These are phyloP conservation scores for Chenopodium formosanum DNA, from an alignment of 148 eudicot genomes.

Conservation along the genomic window DNA sequence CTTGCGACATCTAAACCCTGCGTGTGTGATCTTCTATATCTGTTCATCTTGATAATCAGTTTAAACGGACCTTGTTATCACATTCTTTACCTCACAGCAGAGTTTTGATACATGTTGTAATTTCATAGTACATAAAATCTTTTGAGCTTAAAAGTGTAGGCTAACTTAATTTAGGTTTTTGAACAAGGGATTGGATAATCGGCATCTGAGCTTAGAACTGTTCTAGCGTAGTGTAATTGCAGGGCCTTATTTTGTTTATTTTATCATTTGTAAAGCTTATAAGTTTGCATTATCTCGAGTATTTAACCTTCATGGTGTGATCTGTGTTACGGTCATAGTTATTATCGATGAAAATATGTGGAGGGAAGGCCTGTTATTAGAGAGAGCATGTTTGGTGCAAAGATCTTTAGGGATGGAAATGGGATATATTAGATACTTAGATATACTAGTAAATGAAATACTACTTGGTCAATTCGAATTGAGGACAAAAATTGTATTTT, in stretches of 20 bases:
- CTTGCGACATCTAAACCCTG: conserved; percentile 4
- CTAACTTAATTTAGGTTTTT: background rate
- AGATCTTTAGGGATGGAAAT: no score
- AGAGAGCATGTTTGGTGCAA: no score
- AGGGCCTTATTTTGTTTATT: background rate
- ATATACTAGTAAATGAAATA: no score
- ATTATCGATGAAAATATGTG: no score
- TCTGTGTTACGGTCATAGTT: no score
- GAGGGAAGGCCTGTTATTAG: no score
- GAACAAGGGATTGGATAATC: background rate
- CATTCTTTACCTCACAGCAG: background rate
- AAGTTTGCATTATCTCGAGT: no score
- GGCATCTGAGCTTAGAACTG: background rate
- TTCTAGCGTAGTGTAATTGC: background rate
- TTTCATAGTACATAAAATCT: background rate
- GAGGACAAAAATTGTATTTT: no score
- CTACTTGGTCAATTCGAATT: no score
- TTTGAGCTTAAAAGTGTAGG: background rate
- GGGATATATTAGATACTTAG: no score
- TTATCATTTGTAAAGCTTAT: no score
- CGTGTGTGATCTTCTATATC: conserved; percentile 3
- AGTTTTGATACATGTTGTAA: conserved; percentile 8
- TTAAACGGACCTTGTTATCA: background rate
- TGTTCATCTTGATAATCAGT: conserved; percentile 3
- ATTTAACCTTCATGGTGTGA: no score